Conservation (phyloP, 441 rosid species). For the Gossypium schwendimanii region DNA sequence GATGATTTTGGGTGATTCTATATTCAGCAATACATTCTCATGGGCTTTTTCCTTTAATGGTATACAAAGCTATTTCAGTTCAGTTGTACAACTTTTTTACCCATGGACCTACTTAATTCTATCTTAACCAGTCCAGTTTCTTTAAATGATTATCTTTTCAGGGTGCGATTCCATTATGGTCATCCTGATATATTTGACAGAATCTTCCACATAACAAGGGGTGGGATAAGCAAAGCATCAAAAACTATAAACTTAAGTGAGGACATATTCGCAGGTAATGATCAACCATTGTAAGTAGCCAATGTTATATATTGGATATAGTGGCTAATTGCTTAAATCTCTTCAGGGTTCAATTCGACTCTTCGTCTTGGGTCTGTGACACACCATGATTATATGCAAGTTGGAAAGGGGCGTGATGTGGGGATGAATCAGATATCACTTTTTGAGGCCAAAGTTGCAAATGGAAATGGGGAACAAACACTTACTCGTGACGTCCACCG, state of each 20-base stretch:
- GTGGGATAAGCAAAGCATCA: constrained; percentile 97
- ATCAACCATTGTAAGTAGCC: neutral
- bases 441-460: constrained; percentile 93
- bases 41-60: neutral
- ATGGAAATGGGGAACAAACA: constrained; percentile 94
- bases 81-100: neutral
- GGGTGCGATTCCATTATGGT: constrained; percentile 89
- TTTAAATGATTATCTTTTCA: constrained; percentile 23
- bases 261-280: constrained; percentile 82
- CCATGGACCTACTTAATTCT: neutral
- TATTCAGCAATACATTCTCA: constrained; percentile 2
- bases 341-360: constrained; percentile 83
- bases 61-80: neutral
- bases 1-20: neutral
- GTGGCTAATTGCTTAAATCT: constrained; percentile 2
- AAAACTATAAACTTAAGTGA: constrained; percentile 89
- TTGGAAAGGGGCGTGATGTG: constrained; percentile 97
- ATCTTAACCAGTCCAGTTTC: neutral
- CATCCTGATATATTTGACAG: constrained; percentile 97
- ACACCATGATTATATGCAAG: constrained; percentile 97
- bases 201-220: constrained; percentile 90
- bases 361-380: constrained; percentile 86
- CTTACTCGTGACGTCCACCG: constrained; percentile 78
- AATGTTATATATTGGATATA: constrained; percentile 13
- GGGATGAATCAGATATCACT: constrained; percentile 87